Evolutionary conservation across 768 basidiomycete species (phyloP), one percentile per base, ranked within the genome.

Genomic region (Tricholoma matsutake): DNA sequence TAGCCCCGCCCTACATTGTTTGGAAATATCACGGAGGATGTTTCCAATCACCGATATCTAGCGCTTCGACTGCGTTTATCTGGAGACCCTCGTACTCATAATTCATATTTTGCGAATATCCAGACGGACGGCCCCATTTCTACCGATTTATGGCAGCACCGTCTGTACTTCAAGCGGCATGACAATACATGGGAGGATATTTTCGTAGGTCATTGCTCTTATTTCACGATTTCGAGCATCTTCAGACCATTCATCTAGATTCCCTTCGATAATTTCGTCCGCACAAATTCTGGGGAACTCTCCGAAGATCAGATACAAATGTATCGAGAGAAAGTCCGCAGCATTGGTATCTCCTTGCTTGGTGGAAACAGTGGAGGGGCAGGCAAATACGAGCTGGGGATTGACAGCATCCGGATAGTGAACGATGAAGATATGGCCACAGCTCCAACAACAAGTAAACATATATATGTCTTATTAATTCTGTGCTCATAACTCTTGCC

Each of bases 121-220:
- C 95, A 97, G 72, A 96, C 94, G 2, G 90, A 94, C 56, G 90
- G 91, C 0, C 81, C 85, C 47, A 79, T 91, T 54, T 83, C 86
- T 54, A 89, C 86, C 37, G 94, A 96, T 71, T 77, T 98, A n/a
- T 98, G 92, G 88, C 96, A 97, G 70, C 95, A 98, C 66, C 83
- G 92, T 34, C 78, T 98, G n/a, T 92, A 84, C 74, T 91, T 95
- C 71, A 78, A 81, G 54, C 81, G 83, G 58, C 76, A 78, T 28
- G 83, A 87, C 60, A 82, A 84, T 25, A 75, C 78, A 4, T 96
- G 94, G 94, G 89, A 94, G 71, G 87, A 93, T 67, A 71, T 96
- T 14, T 87, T 87, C 68, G 92, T 92, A 64, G 66, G 87, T 81
- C 28, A 7, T 55, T n/a, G 68, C 22, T 60, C 54, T 29, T 56